A percentile compares a stretch with the other conserved stretches of the same genome.
Conservation (phyloP, 225 moss, liverwort and hornwort species). For the Ulota crispa region DNA sequence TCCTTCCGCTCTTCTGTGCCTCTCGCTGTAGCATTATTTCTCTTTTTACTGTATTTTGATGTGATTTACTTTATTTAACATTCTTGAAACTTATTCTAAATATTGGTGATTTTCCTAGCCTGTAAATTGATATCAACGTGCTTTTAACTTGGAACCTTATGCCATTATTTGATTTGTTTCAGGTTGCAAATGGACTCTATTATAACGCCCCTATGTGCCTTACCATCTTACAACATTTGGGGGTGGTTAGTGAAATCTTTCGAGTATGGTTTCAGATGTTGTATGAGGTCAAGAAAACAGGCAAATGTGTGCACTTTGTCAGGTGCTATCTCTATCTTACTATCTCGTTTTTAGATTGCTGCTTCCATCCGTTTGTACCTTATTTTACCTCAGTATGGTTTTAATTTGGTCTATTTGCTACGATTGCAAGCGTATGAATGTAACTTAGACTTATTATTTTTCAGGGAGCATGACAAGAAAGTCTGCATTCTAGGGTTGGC, state of each 20-base stretch:
- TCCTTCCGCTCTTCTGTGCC: not conserved
- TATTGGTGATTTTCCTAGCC: not conserved
- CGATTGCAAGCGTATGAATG: not conserved
- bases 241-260: constrained; percentile 81
- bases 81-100: not conserved
- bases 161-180: constrained; percentile 13
- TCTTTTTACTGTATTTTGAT: not conserved
- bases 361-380: not conserved
- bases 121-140: not conserved
- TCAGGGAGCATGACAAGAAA: constrained; percentile 99
- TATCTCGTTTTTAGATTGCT: not conserved
- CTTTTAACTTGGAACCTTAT: not conserved
- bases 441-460: not conserved
- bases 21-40: not conserved
- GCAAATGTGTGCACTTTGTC: constrained; percentile 79
- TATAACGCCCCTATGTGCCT: constrained; percentile 90
- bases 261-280: constrained; percentile 98
- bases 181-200: constrained; percentile 94
- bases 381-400: not conserved
- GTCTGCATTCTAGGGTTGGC: constrained; percentile 88
- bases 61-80: not conserved
- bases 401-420: not conserved
- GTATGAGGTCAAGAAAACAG: constrained; percentile 84
- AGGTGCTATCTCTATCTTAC: constrained; percentile 42
- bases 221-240: constrained; percentile 77